Percentiles rank a stretch among this genome's conserved stretches.
phyloP scores from a whole-genome alignment of 192 early-diverging fungal species.

The Podila verticillata region DNA sequence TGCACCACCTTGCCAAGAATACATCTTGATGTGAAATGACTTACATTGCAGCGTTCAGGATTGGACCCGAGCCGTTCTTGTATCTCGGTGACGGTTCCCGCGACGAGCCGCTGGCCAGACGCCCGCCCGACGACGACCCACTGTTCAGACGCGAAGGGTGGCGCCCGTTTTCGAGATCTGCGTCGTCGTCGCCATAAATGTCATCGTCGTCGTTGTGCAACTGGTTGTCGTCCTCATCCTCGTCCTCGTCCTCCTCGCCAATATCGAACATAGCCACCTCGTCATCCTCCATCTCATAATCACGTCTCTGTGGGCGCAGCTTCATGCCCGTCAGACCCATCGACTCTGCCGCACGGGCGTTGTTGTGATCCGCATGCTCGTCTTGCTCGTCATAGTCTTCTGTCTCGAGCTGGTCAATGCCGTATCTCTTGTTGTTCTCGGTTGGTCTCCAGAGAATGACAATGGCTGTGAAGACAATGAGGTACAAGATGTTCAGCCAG shows the following conservation, averaged over 20 bases:
- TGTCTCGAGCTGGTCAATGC: constrained; percentile 82
- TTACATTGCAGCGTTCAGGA: background rate
- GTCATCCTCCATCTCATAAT: constrained; percentile 52
- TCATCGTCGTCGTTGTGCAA: constrained; percentile 67
- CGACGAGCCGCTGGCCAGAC: constrained; percentile 17
- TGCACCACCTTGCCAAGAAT: no score
- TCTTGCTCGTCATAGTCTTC: constrained; percentile 71
- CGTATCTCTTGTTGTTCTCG: constrained; percentile 88
- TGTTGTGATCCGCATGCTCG: constrained; percentile 72
- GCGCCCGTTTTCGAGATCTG: constrained; percentile 36
- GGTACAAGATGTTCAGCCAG: constrained; percentile 91
- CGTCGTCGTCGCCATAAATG: constrained; percentile 38
- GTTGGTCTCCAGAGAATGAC: constrained; percentile 94
- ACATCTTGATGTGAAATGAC: background rate
- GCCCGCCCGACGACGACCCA: constrained; percentile 7
- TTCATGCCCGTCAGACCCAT: constrained; percentile 61
- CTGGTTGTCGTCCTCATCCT: constrained; percentile 53
- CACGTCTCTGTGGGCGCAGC: constrained; percentile 37
- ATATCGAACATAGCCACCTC: constrained; percentile 68
- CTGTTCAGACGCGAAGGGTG: constrained; percentile 1
- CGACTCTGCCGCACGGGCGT: constrained; percentile 54
- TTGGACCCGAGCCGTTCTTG: background rate
- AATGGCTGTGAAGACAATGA: constrained; percentile 81
- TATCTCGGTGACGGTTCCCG: constrained; percentile 20
- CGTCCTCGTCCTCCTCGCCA: constrained; percentile 73